Evolutionary conservation across 2,329 filamentous ascomycete species (phyloP).

Genomic region (Cytospora schulzeri): DNA sequence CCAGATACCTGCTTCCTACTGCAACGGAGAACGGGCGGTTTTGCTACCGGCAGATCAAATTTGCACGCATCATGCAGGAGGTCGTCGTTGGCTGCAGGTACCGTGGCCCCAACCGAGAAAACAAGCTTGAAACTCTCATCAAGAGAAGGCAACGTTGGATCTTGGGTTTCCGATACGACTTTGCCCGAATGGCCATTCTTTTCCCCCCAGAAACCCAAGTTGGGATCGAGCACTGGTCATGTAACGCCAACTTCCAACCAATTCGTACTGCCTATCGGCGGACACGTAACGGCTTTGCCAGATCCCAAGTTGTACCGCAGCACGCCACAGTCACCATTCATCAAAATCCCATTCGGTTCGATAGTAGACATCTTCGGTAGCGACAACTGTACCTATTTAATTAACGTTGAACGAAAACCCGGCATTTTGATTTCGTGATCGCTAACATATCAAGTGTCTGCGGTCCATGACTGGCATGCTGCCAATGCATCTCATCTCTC

Average conservation of each 20-base stretch:
- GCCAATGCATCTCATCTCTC: neutral
- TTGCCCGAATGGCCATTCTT: neutral
- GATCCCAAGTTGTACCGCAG: constrained; percentile 11
- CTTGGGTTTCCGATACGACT: neutral
- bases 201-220: neutral
- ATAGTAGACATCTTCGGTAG: neutral
- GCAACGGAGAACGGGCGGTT: constrained; percentile 5
- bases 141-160: neutral
- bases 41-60: constrained; percentile 5
- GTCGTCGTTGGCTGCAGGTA: constrained; percentile 19
- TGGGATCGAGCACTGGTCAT: neutral
- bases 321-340: constrained; percentile 9
- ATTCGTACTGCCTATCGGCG: neutral
- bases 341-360: neutral
- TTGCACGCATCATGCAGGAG: constrained; percentile 27
- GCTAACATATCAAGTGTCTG: neutral
- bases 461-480: constrained; percentile 4
- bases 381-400: too few species aligned
- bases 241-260: neutral
- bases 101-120: neutral
- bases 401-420: neutral
- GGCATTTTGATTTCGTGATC: neutral
- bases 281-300: constrained; percentile 10
- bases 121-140: neutral
- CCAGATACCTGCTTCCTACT: constrained; percentile 7